Percentiles rank a stretch among this genome's conserved stretches.
Conservation (phyloP, 75 land plant species). For the Selaginella tamariscina region DNA sequence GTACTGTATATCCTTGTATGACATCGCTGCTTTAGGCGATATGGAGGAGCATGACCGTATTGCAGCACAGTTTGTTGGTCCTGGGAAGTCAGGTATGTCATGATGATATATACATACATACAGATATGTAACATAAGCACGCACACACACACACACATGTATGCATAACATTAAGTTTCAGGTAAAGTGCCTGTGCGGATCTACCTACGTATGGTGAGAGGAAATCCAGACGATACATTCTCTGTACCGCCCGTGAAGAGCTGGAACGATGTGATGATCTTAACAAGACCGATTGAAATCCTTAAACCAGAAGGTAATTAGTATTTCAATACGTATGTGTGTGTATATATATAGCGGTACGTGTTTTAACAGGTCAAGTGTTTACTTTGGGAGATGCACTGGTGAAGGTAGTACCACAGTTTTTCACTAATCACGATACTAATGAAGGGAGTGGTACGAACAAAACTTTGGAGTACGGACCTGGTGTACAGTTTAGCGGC, state of each 20-base stretch:
- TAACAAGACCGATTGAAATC: constrained; percentile 64
- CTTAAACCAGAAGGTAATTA: constrained; percentile 42
- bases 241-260: constrained; percentile 37
- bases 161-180: background rate
- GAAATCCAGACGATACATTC: constrained; percentile 42
- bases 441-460: background rate
- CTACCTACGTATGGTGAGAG: constrained; percentile 46
- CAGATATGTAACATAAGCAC: no score
- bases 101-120: background rate
- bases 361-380: constrained; percentile 34
- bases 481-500: constrained; percentile 22
- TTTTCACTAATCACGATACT: constrained; percentile 23
- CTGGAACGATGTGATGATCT: constrained; percentile 67
- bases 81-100: background rate
- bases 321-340: background rate
- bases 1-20: background rate
- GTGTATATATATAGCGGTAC: background rate
- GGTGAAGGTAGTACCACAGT: constrained; percentile 45
- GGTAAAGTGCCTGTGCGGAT: constrained; percentile 71
- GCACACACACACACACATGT: no score
- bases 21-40: constrained; percentile 21
- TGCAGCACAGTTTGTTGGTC: constrained; percentile 14
- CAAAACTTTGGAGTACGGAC: background rate
- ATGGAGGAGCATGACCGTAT: constrained; percentile 29
- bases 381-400: constrained; percentile 53